Percentiles rank a stretch among this genome's conserved stretches.
Conservation (phyloP, 176 grass and related monocot genomes). For the Puya raimondii region DNA sequence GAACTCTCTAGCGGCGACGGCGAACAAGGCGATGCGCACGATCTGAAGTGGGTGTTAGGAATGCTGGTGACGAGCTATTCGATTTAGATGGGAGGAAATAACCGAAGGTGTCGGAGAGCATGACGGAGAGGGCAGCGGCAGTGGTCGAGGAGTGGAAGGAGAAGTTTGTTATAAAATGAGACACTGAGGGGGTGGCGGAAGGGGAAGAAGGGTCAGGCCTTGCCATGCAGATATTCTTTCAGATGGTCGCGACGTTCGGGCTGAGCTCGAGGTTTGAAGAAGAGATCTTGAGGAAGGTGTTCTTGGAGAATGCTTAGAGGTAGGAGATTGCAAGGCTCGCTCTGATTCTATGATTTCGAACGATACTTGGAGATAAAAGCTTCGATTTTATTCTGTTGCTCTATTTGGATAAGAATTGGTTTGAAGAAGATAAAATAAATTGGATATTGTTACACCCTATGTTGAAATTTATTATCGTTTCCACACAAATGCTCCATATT, state of each 20-base stretch:
- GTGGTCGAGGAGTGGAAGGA: conserved; percentile 51
- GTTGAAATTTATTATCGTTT: no score
- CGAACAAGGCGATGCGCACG: conserved; percentile 18
- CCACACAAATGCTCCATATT: no score
- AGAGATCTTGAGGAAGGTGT: conserved; percentile 57
- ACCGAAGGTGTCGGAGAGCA: conserved; percentile 44
- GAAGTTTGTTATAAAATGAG: conserved; percentile 28
- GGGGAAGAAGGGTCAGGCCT: conserved; percentile 17
- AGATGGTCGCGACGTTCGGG: conserved; percentile 51
- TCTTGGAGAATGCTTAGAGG: conserved; percentile 46
- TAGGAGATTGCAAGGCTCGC: conserved; percentile 56
- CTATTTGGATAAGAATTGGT: background rate
- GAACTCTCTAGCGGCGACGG: background rate
- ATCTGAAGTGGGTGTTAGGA: conserved; percentile 45
- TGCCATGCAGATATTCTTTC: conserved; percentile 51
- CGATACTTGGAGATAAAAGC: conserved; percentile 45
- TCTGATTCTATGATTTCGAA: conserved; percentile 30
- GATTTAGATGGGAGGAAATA: conserved; percentile 33
- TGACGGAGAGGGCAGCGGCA: conserved; percentile 48
- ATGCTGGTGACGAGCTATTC: conserved; percentile 45
- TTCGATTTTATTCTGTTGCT: no score
- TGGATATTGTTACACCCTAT: no score
- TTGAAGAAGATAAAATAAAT: background rate
- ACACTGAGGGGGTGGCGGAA: conserved; percentile 23
- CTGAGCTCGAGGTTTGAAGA: conserved; percentile 46